Base-by-base conservation (phyloP, 768 basidiomycete species). In the Psilocybe subaeruginosa region DNA sequence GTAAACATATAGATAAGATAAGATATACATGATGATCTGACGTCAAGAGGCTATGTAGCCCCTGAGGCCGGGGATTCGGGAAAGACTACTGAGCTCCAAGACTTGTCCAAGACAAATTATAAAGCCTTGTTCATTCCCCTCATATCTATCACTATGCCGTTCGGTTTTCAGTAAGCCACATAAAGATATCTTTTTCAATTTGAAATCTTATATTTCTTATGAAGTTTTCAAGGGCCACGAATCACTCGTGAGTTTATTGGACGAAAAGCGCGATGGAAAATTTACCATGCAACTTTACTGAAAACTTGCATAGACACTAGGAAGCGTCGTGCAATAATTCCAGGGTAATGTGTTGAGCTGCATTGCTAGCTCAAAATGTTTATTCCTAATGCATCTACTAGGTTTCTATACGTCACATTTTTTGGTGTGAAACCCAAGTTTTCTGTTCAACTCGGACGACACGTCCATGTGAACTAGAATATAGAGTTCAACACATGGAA, bases 391-490 rank as follows among this genome's bases (percentile, higher is more conserved):
- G 23, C n/a, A 5, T 51, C 14, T 12, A 35, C 14, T 53, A 74
- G 75, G 19, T 70, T 76, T 54, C 65, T 76, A n/a, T 76, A 76
- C 66, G 74, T 76, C 37, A 75, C 75, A 23, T 75, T 76, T 56
- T 54, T 65, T 35, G 72, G 72, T 17, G 46, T 73, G 11, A 74
- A 64, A 61, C 72, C 73, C 46, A 70, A 69, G 31, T 74, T 76
- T 48, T 72, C 69, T 29, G 50, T 72, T 29, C 73, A 75, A 57
- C 50, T 76, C 7, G 74, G 75, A 17, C 68, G 69, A 6, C 74
- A 76, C 59, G 71, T 77, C 31, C 73, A 73, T 56, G 60, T 75
- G 58, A 66, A 69, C 43, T 74, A 55, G 69, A 27, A n/a, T 47
- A 39, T 52, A 43, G 37, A 37, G 9, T 27, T 33, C 37, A 14